A percentile compares a stretch with the other conserved stretches of the same genome.
phyloP scores from a whole-genome alignment of 2,329 filamentous ascomycete genomes.

The Cladosporium sp. region DNA sequence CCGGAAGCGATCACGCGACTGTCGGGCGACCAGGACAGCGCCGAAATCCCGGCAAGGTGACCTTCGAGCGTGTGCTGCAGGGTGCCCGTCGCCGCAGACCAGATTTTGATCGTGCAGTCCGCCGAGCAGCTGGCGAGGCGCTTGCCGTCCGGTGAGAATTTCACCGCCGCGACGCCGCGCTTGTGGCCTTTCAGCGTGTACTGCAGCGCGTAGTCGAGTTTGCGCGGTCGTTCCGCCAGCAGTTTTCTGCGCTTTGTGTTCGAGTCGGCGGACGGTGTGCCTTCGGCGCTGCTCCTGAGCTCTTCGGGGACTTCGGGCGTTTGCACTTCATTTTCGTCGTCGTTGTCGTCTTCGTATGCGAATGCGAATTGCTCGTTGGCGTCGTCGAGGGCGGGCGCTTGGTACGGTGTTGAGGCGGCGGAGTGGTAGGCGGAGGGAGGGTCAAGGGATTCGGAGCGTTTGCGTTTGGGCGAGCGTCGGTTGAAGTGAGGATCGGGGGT shows the following conservation, averaged over 20 bases:
- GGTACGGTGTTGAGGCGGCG: constrained; percentile 8
- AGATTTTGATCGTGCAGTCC: constrained; percentile 87
- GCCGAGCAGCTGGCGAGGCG: constrained; percentile 86
- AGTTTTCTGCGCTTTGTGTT: constrained; percentile 20
- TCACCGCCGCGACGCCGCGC: constrained; percentile 75
- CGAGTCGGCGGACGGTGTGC: neutral
- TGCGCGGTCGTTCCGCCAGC: constrained; percentile 44
- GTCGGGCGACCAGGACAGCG: constrained; percentile 91
- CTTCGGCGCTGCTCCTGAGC: constrained; percentile 10
- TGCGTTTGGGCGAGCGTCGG: constrained; percentile 27
- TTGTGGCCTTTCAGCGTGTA: constrained; percentile 74
- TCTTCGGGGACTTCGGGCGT: constrained; percentile 25
- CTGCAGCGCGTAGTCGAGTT: constrained; percentile 64
- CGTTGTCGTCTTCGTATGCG: constrained; percentile 30
- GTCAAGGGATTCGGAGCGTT: constrained; percentile 13
- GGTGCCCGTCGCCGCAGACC: constrained; percentile 73
- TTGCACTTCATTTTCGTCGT: constrained; percentile 21
- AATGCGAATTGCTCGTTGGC: constrained; percentile 21
- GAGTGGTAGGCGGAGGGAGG: constrained; percentile 14
- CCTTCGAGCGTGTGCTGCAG: constrained; percentile 88
- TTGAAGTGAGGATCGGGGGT: constrained; percentile 13
- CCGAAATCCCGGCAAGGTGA: constrained; percentile 88
- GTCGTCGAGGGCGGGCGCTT: neutral
- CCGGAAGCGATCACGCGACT: constrained; percentile 83
- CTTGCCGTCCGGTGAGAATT: constrained; percentile 84